Percentiles rank a stretch among this genome's conserved stretches.
Evolutionary conservation across 192 early-diverging fungal genomes (phyloP).

Genomic region (Paraglomus brasilianum): DNA sequence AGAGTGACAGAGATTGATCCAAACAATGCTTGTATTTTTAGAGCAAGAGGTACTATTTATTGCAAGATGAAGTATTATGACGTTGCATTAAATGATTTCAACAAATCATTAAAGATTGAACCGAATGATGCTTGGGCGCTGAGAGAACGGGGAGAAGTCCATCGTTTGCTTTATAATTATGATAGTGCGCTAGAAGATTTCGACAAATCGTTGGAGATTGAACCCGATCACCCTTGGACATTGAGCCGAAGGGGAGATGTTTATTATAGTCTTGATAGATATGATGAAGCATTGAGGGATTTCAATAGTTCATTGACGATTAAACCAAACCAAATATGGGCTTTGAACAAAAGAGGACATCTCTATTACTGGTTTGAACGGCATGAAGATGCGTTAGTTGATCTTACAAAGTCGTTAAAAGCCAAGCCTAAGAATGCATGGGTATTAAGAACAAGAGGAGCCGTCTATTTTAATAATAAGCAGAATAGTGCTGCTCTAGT

Average conservation of each 20-base stretch:
- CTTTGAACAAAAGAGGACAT: background rate
- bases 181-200: conserved; percentile 4
- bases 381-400: background rate
- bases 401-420: background rate
- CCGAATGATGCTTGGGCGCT: conserved; percentile 10
- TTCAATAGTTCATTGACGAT: conserved; percentile 12
- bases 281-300: background rate
- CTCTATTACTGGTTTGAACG: background rate
- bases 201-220: background rate
- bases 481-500: background rate
- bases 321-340: background rate
- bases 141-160: conserved; percentile 1
- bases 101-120: conserved; percentile 12
- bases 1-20: background rate
- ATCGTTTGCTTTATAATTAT: background rate
- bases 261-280: background rate
- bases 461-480: background rate
- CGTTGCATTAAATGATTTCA: background rate
- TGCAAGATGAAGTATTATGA: background rate
- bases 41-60: conserved; percentile 4
- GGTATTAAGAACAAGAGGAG: background rate
- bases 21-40: conserved; percentile 5
- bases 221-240: background rate
- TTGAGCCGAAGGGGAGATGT: conserved; percentile 5
- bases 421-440: background rate